Evolutionary conservation across 495 filamentous ascomycete genomes (phyloP), one percentile per base, ranked within the genome.

Genomic region (Xylaria grammica): DNA sequence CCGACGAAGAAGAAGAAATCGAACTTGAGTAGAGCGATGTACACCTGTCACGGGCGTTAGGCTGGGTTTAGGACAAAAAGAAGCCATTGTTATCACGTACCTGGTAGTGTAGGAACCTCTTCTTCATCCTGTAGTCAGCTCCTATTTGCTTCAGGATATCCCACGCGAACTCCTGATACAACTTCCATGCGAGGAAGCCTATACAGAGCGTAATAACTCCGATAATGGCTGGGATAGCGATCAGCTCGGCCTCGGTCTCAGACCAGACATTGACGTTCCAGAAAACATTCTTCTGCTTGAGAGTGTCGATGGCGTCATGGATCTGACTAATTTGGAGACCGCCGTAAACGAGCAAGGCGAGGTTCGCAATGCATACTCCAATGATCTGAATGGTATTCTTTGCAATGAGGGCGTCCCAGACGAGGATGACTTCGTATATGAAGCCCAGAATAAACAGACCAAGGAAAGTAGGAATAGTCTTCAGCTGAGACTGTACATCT

Each of bases 1-100:
- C 93, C 95, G 55, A 99, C 87, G 85, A 99, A 99, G 84, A 99
- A 97, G 86, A 99, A 99, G 77, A 99, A 98, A 79, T 99, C 95
- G 76, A 99, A 99, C 77, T 99, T 99, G 56, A 99, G 84, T 10
- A 98, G 86, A 38, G 96, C 91, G 70, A 99, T 97, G 78, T 97
- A 99, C 72, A 99, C 93, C 94, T 98, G 66, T 26, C 8, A 45
- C 38, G n/a, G 20, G 3, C 27, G 61, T 87, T 66, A 83, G 75
- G 54, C 46, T 63, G 32, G 38, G 15, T 36, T 59, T 29, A 9
- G 42, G 54, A 17, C 34, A 26, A 11, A 26, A 20, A 49, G 17
- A n/a, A 49, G 42, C 15, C 6, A n/a, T 50, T 13, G 42, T 5
- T 29, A 34, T 48, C 27, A 73, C 83, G 38, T 81, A 97, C 94